A percentile compares a stretch with the other conserved stretches of the same genome.
Evolutionary conservation across 1,284 basidiomycete species (phyloP).

Genomic region (Blastosporella zonata): DNA sequence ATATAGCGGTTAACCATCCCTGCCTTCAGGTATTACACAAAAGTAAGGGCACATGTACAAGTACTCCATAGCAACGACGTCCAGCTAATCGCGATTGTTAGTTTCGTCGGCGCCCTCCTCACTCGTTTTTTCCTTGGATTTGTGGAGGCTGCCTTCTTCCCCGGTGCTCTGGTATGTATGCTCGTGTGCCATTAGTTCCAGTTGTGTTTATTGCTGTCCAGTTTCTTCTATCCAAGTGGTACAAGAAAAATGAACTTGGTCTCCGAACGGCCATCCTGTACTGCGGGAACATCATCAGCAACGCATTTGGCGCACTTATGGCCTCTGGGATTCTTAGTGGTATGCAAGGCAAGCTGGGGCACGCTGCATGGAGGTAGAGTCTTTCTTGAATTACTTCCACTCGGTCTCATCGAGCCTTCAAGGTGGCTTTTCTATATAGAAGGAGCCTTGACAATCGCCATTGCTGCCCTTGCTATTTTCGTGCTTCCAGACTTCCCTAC

Average conservation of each 20-base stretch:
- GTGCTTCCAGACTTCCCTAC: conserved; percentile 79
- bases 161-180: conserved; percentile 47
- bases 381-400: background rate
- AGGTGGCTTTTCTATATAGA: conserved; percentile 76
- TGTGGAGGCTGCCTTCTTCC: conserved; percentile 74
- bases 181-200: background rate
- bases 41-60: conserved; percentile 37
- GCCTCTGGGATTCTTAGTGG: conserved; percentile 68
- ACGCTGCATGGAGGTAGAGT: conserved; percentile 69
- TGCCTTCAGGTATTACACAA: conserved; percentile 47
- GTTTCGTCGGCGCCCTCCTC: conserved; percentile 66
- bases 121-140: conserved; percentile 78
- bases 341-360: conserved; percentile 71
- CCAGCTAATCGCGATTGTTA: conserved; percentile 23
- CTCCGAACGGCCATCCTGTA: conserved; percentile 72
- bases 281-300: conserved; percentile 73
- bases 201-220: conserved; percentile 12
- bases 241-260: conserved; percentile 64
- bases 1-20: conserved; percentile 10
- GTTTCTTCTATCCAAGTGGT: conserved; percentile 74
- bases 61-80: background rate
- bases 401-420: background rate
- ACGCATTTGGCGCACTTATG: conserved; percentile 82
- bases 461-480: conserved; percentile 60
- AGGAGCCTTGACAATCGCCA: conserved; percentile 62